A percentile compares a stretch with the other conserved stretches of the same genome.
These are phyloP conservation scores for Aspergillus carlsbadensis DNA, from an alignment of 495 filamentous ascomycete genomes.

Conservation along the genomic window DNA sequence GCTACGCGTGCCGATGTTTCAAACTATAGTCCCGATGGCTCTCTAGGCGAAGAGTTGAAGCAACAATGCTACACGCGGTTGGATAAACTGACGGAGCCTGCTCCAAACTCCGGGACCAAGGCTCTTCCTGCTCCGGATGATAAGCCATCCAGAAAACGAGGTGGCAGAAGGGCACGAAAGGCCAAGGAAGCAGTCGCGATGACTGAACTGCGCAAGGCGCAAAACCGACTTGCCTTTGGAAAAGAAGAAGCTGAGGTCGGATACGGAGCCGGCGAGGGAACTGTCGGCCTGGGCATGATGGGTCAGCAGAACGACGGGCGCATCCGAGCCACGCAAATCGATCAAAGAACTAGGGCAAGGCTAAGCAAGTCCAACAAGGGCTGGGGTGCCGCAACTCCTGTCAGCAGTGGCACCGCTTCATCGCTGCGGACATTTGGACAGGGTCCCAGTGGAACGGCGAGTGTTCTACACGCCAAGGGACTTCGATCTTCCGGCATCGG, in stretches of 20 bases:
- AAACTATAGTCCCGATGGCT: constrained; percentile 79
- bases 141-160: constrained; percentile 90
- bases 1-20: constrained; percentile 86
- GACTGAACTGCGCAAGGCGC: constrained; percentile 94
- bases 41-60: constrained; percentile 79
- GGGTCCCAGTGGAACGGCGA: constrained; percentile 55
- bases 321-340: constrained; percentile 83
- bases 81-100: constrained; percentile 94
- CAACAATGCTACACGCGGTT: constrained; percentile 80
- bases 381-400: constrained; percentile 77
- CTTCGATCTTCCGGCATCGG: constrained; percentile 76
- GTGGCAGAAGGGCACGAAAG: constrained; percentile 86
- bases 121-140: constrained; percentile 94
- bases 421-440: constrained; percentile 76
- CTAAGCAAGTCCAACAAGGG: constrained; percentile 94
- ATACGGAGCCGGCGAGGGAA: constrained; percentile 83
- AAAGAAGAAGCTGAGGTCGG: constrained; percentile 95
- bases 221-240: constrained; percentile 94
- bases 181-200: constrained; percentile 96
- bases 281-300: constrained; percentile 91
- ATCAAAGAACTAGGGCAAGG: constrained; percentile 88
- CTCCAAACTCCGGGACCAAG: constrained; percentile 82
- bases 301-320: constrained; percentile 83
- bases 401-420: constrained; percentile 61
- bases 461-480: constrained; percentile 70